Percentiles rank a stretch among this genome's conserved stretches.
phyloP scores from a whole-genome alignment of 805 yeast genomes.

The Saturnispora besseyi region DNA sequence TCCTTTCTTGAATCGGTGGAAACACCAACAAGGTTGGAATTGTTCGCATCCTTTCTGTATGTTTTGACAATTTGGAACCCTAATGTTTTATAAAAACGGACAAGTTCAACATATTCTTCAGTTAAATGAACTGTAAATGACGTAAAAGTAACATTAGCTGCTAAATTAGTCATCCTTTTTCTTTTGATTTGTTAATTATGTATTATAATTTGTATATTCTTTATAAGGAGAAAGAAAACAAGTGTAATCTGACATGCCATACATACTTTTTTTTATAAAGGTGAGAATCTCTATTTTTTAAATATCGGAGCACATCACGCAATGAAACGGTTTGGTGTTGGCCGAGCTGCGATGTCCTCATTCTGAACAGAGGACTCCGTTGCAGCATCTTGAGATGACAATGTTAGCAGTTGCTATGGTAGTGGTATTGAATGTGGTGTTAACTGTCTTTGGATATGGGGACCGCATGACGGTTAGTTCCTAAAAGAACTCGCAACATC shows the following conservation, averaged over 20 bases:
- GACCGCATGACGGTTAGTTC: no score
- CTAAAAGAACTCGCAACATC: no score
- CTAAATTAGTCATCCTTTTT: slow-evolving; percentile 1
- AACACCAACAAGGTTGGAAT: slow-evolving; percentile 35
- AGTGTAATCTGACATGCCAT: not conserved
- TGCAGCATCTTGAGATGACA: not conserved
- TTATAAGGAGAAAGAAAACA: not conserved
- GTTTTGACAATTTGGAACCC: slow-evolving; percentile 56
- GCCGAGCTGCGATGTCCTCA: slow-evolving; percentile 1
- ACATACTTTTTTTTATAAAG: not conserved
- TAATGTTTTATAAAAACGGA: slow-evolving; percentile 48
- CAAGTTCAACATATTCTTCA: slow-evolving; percentile 36
- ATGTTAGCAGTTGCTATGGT: not conserved
- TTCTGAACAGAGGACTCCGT: not conserved
- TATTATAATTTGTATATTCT: not conserved
- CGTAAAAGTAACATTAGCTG: slow-evolving; percentile 39
- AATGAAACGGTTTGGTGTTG: not conserved
- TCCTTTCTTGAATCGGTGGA: slow-evolving; percentile 61
- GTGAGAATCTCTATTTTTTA: not conserved
- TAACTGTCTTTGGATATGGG: no score
- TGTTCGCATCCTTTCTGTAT: slow-evolving; percentile 44
- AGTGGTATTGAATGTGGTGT: not conserved
- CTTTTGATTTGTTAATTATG: not conserved
- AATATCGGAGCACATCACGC: slow-evolving; percentile 1
- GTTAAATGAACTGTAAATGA: slow-evolving; percentile 52